Evolutionary conservation across 176 grass and related monocot species (phyloP), one percentile per base, ranked within the genome.

Genomic region (Aegilops bicornis): DNA sequence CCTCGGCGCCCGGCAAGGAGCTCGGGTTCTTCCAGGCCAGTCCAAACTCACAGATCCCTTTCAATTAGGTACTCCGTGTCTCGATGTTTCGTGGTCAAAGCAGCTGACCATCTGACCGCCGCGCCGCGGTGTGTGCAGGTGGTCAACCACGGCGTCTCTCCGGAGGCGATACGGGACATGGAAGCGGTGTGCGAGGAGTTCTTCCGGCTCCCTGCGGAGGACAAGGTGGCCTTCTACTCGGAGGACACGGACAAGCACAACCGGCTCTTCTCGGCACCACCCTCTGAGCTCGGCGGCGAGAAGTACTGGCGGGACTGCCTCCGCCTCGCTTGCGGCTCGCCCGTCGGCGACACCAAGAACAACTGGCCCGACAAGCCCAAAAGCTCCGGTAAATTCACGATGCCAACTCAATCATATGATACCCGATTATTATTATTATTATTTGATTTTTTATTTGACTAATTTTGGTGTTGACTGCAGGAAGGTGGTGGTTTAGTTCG

Each of bases 1-100:
- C 29, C 86, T 97, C 20, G 20, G 79, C 1, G 90, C 88, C 88
- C 2, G 88, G 88, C 37, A 87, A 82, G 83, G 90, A 92, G 29
- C 88, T 94, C 23, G 90, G 92, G 10, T 97, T 94, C 86, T 97
- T 97, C 79, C 88, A 97, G 79, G 92, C 86, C 8, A 83, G 81
- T 36, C 1, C 40, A 10, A 17, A 71, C 7, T 17, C 56, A 3
- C 10, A 15, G 10, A 15, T 23, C 3, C 25, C 45, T 50, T 52
- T 8, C 13, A 20, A 47, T 77, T 68, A 5, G 14, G 22, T 4
- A 4, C 61, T 39, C 19, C 10, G 6, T 31, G 3, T 27, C 24
- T 14, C 54, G 56, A 31, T 64, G 1, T 15, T 15, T 42, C 35
- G 17, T 40, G 10, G 20, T 42, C 9, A 0, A 7, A 20, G 54